A percentile compares a stretch with the other conserved stretches of the same genome.
phyloP scores from a whole-genome alignment of 129 eudicot species.

The Helianthus tuberosus region DNA sequence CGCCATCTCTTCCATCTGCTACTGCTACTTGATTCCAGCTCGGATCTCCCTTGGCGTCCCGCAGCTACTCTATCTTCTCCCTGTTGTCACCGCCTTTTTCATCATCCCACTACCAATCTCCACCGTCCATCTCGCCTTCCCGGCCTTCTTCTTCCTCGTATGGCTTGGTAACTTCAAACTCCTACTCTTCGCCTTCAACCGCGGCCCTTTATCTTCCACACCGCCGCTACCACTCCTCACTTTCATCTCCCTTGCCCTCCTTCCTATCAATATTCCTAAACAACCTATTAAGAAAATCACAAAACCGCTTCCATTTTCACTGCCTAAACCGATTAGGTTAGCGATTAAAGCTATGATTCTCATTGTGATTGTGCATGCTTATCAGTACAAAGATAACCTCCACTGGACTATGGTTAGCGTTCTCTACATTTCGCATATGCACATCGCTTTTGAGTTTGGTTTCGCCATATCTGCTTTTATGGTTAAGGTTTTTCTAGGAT shows the following conservation, averaged over 20 bases:
- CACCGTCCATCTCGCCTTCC: slow-evolving; percentile 29
- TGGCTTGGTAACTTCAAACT: slow-evolving; percentile 62
- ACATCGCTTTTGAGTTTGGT: slow-evolving; percentile 45
- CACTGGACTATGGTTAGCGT: slow-evolving; percentile 37
- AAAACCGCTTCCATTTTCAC: not conserved
- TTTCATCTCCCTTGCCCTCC: slow-evolving; percentile 48
- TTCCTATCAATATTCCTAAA: slow-evolving; percentile 47
- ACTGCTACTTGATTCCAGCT: slow-evolving; percentile 32
- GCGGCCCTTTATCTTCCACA: slow-evolving; percentile 36
- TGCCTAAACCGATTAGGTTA: slow-evolving; percentile 12
- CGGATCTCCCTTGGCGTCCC: slow-evolving; percentile 5
- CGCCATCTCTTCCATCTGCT: slow-evolving; percentile 18
- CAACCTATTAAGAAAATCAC: not conserved
- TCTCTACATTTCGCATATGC: slow-evolving; percentile 49
- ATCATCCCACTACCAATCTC: slow-evolving; percentile 34
- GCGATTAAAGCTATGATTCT: slow-evolving; percentile 31
- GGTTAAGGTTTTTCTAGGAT: slow-evolving; percentile 31
- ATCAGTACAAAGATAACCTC: slow-evolving; percentile 30
- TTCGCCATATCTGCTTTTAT: slow-evolving; percentile 37
- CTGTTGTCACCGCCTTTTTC: slow-evolving; percentile 26
- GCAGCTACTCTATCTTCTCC: slow-evolving; percentile 27
- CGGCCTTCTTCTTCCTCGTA: slow-evolving; percentile 43
- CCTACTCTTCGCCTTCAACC: slow-evolving; percentile 49
- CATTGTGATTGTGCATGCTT: slow-evolving; percentile 18
- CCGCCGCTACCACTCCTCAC: slow-evolving; percentile 22